Base-by-base conservation (phyloP, 768 basidiomycete species). In the Pholiota conissans region DNA sequence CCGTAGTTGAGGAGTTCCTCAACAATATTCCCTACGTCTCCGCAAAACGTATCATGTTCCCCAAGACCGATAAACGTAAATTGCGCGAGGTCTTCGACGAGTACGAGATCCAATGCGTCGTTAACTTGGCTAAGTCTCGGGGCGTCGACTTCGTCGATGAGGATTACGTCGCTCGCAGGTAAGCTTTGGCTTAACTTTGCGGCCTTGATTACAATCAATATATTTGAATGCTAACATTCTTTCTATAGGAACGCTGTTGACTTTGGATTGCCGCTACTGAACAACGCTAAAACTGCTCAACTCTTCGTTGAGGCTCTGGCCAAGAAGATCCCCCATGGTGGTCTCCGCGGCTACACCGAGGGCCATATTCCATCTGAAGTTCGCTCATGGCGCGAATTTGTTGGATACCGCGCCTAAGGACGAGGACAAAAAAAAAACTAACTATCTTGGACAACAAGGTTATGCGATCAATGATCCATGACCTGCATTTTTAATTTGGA, bases 91-190 rank as follows among this genome's bases (percentile, higher is more conserved):
- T 96, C 11, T 95, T 93, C 61, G 91, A 93, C 71, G 91, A 96
- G 72, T 90, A 89, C 71, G 92, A 98, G 63, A 96, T 99, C 64
- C 90, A 94, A 67, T 89, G 86, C 47, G 97, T 99, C 40, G 86
- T 98, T 74, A 98, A 98, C 76, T 81, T 99, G 51, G 89, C 96
- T 10, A 85, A 87, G 66, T 75, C 83, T 54, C 87, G 94, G 5
- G 95, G 89, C 30, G 77, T 75, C 39, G 84, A 86, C 64, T 84
- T 87, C 11, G 79, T 85, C 11, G 97, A 98, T 69, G 93, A 98
- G 69, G 95, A 98, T 65, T 99, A 99, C 66, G 95, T 98, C 47
- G 96, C 97, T 54, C 84, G 97, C 69, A 82, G 90, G 86, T 90
- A 67, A 64, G 84, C 78, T 56, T 20, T 24, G 29, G 39, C 11